Evolutionary conservation across 2,329 filamentous ascomycete species (phyloP), one percentile per base, ranked within the genome.

Genomic region (Arthrobotrys megalospora): DNA sequence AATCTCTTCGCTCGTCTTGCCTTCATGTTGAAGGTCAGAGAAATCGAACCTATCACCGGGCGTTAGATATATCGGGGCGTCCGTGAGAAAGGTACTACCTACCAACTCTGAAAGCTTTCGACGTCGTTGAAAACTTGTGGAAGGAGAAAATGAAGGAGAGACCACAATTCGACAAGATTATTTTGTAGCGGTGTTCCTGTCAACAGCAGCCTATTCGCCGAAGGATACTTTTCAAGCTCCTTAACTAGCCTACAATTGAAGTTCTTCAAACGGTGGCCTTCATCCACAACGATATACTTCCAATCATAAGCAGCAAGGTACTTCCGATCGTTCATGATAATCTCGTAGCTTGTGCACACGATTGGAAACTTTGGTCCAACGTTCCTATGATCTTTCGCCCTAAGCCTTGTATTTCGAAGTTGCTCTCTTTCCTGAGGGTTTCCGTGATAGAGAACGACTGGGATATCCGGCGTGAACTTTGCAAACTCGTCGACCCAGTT

Each of bases 251-350:
- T 92, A 34, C 95, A 96, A 62, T 98, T 94, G 80, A 97, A 91
- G 80, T 99, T 99, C 86, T 99, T 99, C 88, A 99, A 91, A 0
- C 96, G 91, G 83, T 99, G 96, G 0, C 96, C 96, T 85, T 99
- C 96, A 81, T 99, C 95, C 79, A 99, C 97, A 80, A 99, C 96
- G 82, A 99, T 97, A 81, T 97, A 97, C 67, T 96, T 93, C 96
- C 96, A 99, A 41, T 94, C 91, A 71, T 97, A 95, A 72, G 92
- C 91, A 0, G 90, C 90, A 4, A 99, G 86, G 41, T 91, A 91
- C 65, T 93, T 91, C 43, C 93, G 90, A 83, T 99, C 96, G 81
- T 93, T 91, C 85, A 99, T 91, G 67, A 96, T 94, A 83, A 99
- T 97, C 83, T 99, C 96, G 82, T 98, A 98, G 45, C 92, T 96